Conservation (phyloP, 345 rosid genomes). For the Heritiera fomes region DNA sequence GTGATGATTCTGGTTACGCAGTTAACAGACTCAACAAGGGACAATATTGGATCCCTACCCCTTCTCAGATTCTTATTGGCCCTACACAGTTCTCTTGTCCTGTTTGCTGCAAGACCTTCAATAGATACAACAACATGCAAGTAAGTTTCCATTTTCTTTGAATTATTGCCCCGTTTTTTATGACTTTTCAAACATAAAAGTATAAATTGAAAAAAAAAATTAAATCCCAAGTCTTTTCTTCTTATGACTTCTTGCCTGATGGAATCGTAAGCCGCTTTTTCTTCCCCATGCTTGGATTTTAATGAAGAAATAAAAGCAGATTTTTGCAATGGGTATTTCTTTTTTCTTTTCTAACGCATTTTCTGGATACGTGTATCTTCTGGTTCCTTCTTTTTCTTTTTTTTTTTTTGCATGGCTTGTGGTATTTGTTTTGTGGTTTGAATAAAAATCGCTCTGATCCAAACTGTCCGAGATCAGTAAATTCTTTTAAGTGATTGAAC, state of each 20-base stretch:
- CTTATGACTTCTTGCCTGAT: constrained; percentile 20
- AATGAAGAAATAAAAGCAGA: background rate
- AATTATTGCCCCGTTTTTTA: background rate
- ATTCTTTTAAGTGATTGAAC: constrained; percentile 55
- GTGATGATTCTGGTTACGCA: constrained; percentile 53
- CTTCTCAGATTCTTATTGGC: constrained; percentile 95
- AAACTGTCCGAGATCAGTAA: constrained; percentile 51
- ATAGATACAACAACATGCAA: constrained; percentile 99
- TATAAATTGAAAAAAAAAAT: constrained; percentile 4
- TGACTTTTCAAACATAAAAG: background rate
- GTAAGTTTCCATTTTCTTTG: constrained; percentile 33
- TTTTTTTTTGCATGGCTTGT: constrained; percentile 37
- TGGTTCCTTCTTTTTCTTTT: constrained; percentile 3
- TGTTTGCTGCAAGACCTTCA: constrained; percentile 94
- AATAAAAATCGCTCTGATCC: constrained; percentile 37
- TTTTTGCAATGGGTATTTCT: background rate
- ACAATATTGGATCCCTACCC: constrained; percentile 98
- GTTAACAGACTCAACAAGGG: constrained; percentile 82
- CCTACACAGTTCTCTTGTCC: constrained; percentile 99
- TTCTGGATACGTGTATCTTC: background rate
- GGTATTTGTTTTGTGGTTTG: constrained; percentile 31
- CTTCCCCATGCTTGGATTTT: constrained; percentile 4
- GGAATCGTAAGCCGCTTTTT: background rate
- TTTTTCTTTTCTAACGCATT: background rate
- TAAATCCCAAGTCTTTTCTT: background rate